Evolutionary conservation across 176 grass and related monocot species (phyloP).

Genomic region (Guadua angustifolia): DNA sequence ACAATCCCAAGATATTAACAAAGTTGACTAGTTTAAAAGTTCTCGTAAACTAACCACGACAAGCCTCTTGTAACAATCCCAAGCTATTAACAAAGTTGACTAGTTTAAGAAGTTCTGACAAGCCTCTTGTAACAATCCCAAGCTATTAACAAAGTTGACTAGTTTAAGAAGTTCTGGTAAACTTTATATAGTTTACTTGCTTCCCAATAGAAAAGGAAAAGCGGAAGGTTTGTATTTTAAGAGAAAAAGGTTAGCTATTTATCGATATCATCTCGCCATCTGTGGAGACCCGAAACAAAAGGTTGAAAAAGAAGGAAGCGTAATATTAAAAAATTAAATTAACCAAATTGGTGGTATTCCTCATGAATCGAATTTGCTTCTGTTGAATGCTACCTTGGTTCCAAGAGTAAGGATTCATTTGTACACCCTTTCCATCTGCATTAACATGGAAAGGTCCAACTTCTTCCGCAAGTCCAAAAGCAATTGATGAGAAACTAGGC

Average conservation of each 20-base stretch:
- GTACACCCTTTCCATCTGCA: constrained; percentile 74
- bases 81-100: no score
- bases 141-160: background rate
- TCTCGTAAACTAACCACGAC: no score
- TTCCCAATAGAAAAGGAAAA: background rate
- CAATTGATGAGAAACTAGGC: constrained; percentile 95
- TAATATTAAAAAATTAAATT: constrained; percentile 24
- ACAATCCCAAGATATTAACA: no score
- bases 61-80: no score
- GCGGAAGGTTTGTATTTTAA: background rate
- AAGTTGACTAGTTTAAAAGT: no score
- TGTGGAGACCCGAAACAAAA: background rate
- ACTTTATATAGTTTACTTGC: background rate
- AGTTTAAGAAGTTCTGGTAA: background rate
- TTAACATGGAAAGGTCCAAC: constrained; percentile 95
- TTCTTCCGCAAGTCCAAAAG: constrained; percentile 91
- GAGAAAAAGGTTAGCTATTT: constrained; percentile 1
- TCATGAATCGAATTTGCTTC: background rate
- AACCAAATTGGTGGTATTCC: background rate
- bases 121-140: background rate
- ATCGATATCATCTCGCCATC: background rate
- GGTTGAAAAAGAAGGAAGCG: background rate
- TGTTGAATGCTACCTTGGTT: constrained; percentile 70
- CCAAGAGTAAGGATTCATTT: constrained; percentile 92
- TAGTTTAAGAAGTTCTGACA: no score